These are phyloP conservation scores for Tricholoma bakamatsutake DNA, from an alignment of 768 basidiomycete species.

Conservation along the genomic window DNA sequence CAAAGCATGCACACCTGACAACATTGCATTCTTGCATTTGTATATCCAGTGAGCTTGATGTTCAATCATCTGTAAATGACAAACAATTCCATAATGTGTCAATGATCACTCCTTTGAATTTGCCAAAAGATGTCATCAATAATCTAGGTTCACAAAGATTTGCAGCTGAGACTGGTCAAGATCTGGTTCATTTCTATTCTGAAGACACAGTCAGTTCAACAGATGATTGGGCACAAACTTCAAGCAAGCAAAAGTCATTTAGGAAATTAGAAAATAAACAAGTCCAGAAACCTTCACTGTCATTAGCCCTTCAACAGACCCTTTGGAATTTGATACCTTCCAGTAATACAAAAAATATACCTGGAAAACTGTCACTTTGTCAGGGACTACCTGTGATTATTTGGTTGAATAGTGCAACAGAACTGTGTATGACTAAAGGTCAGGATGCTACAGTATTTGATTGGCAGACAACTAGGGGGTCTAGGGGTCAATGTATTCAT, in stretches of 20 bases:
- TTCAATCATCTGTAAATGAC: slow-evolving; percentile 7
- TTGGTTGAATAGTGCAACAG: slow-evolving; percentile 1
- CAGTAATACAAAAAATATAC: neutral
- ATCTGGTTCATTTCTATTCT: slow-evolving; percentile 18
- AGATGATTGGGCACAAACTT: slow-evolving; percentile 4
- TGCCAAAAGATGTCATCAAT: slow-evolving; percentile 23
- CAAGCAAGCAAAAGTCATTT: slow-evolving; percentile 24
- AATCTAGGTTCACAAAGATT: slow-evolving; percentile 14
- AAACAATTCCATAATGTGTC: slow-evolving; percentile 19
- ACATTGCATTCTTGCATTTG: slow-evolving; percentile 12
- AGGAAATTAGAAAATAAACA: slow-evolving; percentile 13
- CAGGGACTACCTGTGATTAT: neutral
- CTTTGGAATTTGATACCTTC: slow-evolving; percentile 21
- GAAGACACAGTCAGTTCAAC: slow-evolving; percentile 15
- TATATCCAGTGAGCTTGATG: slow-evolving; percentile 8
- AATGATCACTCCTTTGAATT: slow-evolving; percentile 23
- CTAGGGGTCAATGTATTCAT: slow-evolving; percentile 11
- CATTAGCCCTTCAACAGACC: neutral
- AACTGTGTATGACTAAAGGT: neutral
- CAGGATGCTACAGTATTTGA: slow-evolving; percentile 10
- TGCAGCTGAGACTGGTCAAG: slow-evolving; percentile 17
- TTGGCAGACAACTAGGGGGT: slow-evolving; percentile 4
- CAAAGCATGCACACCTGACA: no score
- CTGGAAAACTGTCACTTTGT: slow-evolving; percentile 1
- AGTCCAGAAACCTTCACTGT: slow-evolving; percentile 11